Conservation (phyloP, 2,329 filamentous ascomycete species). For the Microsporum audouinii region DNA sequence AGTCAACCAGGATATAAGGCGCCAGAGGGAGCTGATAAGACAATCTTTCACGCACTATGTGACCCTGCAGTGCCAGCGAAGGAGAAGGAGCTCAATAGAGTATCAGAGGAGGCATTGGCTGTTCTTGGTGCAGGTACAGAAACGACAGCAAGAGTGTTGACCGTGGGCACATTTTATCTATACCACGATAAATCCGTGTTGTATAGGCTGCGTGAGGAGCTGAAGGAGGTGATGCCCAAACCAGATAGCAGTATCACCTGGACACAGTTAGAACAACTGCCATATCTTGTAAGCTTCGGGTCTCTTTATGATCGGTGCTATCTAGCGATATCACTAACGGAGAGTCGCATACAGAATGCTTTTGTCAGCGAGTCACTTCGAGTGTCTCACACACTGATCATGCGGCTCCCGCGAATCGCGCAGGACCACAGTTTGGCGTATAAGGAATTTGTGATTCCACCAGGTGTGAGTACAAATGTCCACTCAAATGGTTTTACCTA, state of each 20-base stretch:
- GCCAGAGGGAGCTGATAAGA: not conserved
- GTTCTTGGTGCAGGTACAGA: not conserved
- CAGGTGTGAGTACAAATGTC: not conserved
- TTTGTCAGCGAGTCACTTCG: slow-evolving; percentile 9
- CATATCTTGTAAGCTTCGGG: not conserved
- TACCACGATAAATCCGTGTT: not conserved
- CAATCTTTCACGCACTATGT: not conserved
- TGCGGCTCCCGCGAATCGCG: slow-evolving; percentile 7
- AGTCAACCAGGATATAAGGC: not conserved
- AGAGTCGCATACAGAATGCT: slow-evolving; percentile 5
- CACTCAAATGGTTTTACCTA: not conserved
- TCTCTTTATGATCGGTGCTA: not conserved
- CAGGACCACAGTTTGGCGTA: slow-evolving; percentile 1
- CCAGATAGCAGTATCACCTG: not conserved
- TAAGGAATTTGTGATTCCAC: not conserved
- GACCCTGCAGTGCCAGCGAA: not conserved
- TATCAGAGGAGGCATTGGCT: not conserved
- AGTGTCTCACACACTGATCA: slow-evolving; percentile 7
- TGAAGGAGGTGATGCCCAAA: not conserved
- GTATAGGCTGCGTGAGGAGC: not conserved
- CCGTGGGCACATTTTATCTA: not conserved
- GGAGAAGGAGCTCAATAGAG: not conserved
- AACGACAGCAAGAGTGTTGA: not conserved
- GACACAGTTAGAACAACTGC: slow-evolving; percentile 2
- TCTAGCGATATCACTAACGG: not conserved